Conservation (phyloP, 805 yeast species). For the Pichia insulana region DNA sequence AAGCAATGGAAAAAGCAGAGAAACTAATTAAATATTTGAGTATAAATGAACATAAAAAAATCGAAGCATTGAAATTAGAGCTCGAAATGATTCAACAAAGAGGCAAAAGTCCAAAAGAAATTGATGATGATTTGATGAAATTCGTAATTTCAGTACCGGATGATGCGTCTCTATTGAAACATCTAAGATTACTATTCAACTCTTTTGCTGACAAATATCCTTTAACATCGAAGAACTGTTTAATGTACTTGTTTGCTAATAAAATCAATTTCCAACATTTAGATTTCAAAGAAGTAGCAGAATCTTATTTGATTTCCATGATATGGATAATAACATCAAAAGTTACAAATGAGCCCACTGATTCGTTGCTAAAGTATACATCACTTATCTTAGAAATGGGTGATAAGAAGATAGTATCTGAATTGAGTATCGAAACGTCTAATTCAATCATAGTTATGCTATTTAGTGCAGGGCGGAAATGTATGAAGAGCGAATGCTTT, state of each 20-base stretch:
- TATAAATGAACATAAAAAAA: slow-evolving; percentile 19
- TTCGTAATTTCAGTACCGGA: slow-evolving; percentile 28
- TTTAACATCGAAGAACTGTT: slow-evolving; percentile 24
- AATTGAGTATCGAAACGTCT: slow-evolving; percentile 23
- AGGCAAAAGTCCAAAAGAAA: slow-evolving; percentile 8
- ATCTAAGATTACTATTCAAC: slow-evolving; percentile 10
- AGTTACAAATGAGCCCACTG: slow-evolving; percentile 11
- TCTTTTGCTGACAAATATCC: slow-evolving; percentile 18
- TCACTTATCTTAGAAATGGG: slow-evolving; percentile 19
- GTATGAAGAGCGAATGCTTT: slow-evolving; percentile 17
- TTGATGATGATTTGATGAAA: slow-evolving; percentile 29
- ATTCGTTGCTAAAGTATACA: slow-evolving; percentile 14
- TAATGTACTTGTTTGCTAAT: slow-evolving; percentile 29
- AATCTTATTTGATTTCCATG: slow-evolving; percentile 12
- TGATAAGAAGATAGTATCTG: slow-evolving; percentile 21
- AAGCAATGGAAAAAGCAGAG: slow-evolving; percentile 15
- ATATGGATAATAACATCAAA: slow-evolving; percentile 19
- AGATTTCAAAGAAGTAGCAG: slow-evolving; percentile 3
- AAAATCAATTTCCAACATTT: slow-evolving; percentile 16
- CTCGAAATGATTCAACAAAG: slow-evolving; percentile 18
- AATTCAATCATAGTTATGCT: slow-evolving; percentile 29
- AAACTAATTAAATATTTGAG: slow-evolving; percentile 20
- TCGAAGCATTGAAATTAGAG: slow-evolving; percentile 26
- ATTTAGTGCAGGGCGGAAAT: slow-evolving; percentile 32
- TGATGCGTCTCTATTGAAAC: slow-evolving; percentile 11